These are phyloP conservation scores for Mycena capillaripes DNA, from an alignment of 768 basidiomycete genomes.

Conservation along the genomic window DNA sequence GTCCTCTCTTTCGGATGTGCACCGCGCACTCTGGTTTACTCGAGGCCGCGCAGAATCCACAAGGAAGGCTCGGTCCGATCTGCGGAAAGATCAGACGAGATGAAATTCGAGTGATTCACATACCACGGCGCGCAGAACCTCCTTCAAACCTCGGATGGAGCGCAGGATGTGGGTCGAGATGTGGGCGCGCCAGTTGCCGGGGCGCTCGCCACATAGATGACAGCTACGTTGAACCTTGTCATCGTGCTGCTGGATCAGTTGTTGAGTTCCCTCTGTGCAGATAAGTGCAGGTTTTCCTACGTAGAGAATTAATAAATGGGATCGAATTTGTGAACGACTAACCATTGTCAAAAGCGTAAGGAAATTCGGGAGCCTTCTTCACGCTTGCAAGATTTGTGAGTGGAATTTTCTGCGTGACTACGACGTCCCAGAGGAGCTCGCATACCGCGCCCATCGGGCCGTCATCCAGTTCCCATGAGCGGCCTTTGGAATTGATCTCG, in stretches of 20 bases:
- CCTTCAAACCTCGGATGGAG: neutral
- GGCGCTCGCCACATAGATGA: constrained; percentile 9
- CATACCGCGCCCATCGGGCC: constrained; percentile 19
- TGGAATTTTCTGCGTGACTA: neutral
- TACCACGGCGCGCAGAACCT: neutral
- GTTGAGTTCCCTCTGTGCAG: constrained; percentile 9
- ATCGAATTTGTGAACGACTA: neutral
- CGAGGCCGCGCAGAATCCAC: constrained; percentile 16
- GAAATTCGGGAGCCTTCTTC: neutral
- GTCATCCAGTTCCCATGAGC: constrained; percentile 23
- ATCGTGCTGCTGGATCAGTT: neutral
- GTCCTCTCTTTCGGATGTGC: neutral
- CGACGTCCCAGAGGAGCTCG: constrained; percentile 10
- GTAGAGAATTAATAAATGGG: neutral
- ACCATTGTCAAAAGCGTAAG: constrained; percentile 25
- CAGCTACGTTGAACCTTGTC: constrained; percentile 13
- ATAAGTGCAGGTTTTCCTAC: constrained; percentile 17
- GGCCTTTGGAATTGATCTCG: constrained; percentile 21
- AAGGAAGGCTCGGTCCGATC: neutral
- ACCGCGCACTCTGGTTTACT: constrained; percentile 2
- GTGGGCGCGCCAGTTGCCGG: constrained; percentile 21
- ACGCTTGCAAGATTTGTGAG: neutral
- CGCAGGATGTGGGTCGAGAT: constrained; percentile 15
- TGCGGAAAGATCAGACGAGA: neutral
- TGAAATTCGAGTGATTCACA: neutral